These are phyloP conservation scores for Lentinula sp. DNA, from an alignment of 768 basidiomycete species.

Conservation along the genomic window DNA sequence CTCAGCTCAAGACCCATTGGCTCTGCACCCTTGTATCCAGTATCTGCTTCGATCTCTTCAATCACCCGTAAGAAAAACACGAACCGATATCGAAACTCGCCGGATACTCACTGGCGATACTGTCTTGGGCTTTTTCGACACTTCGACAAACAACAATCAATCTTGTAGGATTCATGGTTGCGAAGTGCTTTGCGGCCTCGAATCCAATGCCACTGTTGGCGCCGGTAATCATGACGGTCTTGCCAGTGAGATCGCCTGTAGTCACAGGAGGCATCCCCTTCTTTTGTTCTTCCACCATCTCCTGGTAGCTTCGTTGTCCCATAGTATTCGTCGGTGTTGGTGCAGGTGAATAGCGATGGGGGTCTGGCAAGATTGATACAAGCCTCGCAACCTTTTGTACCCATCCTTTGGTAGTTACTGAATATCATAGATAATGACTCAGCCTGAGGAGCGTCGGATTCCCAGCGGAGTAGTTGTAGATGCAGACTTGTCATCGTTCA, in stretches of 20 bases:
- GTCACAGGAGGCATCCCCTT: conserved; percentile 21
- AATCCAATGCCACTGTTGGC: conserved; percentile 49
- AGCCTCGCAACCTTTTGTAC: neutral
- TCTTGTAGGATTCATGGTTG: conserved; percentile 33
- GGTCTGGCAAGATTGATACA: neutral
- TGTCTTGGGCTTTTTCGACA: conserved; percentile 27
- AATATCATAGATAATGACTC: no score
- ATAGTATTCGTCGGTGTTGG: neutral
- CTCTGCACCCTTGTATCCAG: conserved; percentile 27
- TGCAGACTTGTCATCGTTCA: neutral
- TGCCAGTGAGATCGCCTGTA: conserved; percentile 31
- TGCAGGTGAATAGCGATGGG: neutral
- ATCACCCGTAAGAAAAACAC: neutral
- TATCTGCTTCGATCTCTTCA: conserved; percentile 24
- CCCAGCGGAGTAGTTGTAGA: neutral
- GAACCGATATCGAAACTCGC: neutral
- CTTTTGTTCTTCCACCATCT: conserved; percentile 1
- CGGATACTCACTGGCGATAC: conserved; percentile 23
- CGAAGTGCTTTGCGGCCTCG: conserved; percentile 41
- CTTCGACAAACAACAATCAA: conserved; percentile 34
- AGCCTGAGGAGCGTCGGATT: neutral
- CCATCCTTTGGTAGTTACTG: neutral
- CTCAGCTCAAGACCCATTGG: conserved; percentile 35
- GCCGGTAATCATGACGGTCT: conserved; percentile 44
- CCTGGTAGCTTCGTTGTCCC: neutral